Base-by-base conservation (phyloP, 148 eudicot genomes). In the Cornus suecica region DNA sequence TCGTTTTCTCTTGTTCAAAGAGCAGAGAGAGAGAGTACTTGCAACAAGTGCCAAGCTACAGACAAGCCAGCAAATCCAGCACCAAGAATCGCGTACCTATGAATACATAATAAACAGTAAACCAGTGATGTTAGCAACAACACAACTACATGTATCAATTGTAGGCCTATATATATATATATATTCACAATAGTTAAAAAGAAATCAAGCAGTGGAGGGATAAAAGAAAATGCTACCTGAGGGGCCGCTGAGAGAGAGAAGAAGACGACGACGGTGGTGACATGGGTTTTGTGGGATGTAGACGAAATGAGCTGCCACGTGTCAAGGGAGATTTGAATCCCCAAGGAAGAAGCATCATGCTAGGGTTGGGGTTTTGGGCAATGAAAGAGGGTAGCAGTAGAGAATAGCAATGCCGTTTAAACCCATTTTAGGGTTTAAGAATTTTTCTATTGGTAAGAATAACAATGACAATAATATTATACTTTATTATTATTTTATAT, bases 1-100 rank as follows among this genome's bases (percentile, higher is more conserved):
- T 22, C 18, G 54, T 22, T 58, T 58, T 20, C 25, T 18, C 3
- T 58, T 20, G 28, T 51, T 18, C 24, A 4, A 5, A 73, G 26
- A 58, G 28, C 41, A 30, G 22, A 54, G 32, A 76, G 78, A 77
- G 73, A 32, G 67, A 63, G 74, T 89, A 94, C 99, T 41, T 62
- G 76, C 61, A 96, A 83, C 80, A 96, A 90, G 84, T 96, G 89
- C 92, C 94, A 96, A 65, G 90, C 90, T 5, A 93, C 94, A 61
- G 97, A 92, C 51, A 96, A 83, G 3, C 99, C 99, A 82, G 99
- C 99, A 88, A 96, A 91, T 28, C 99, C 99, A 70, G 99, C 99
- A 65, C 99, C 99, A 70, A 96, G 97, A 70, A 96, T 94, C 64
- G 94, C 99, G 69, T 85, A 93, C 84, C 98, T 92, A 56, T 78